Evolutionary conservation across 352 stramenopile genomes (phyloP), one percentile per base, ranked within the genome.

Genomic region (Thalassiosira livingstoniorum): DNA sequence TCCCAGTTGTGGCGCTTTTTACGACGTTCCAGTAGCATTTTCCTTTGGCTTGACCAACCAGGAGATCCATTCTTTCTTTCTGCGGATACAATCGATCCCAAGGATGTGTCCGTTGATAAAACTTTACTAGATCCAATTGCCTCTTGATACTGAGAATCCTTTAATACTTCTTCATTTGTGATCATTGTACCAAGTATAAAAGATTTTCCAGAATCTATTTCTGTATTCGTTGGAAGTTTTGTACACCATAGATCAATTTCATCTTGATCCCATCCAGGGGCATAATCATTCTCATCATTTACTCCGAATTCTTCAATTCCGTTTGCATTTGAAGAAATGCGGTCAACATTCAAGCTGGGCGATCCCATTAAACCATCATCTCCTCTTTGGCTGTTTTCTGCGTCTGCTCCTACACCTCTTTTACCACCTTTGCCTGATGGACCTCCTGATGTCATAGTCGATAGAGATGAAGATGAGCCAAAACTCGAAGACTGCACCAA

Each of bases 261-360:
- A 69, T 85, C 77, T 69, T 72, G 62, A 72, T 85, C 77, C 77
- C 77, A 85, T 31, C 67, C 77, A 23, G 54, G 34, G 0, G 62
- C 10, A 58, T 67, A 55, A 42, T 74, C 47, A 43, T 53, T 13
- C 1, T n/a, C 21, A 58, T 69, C 43, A 4, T 68, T 54, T 47
- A 62, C 54, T 10, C 11, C 11, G n/a, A 25, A 10, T 62, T 32
- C 25, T 11, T 32, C 53, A 10, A 32, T 62, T 10, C 21, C n/a
- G 21, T 32, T 62, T 25, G n/a, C n/a, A n/a, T n/a, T n/a, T n/a
- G n/a, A n/a, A n/a, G n/a, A n/a, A n/a, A n/a, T n/a, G n/a, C n/a
- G n/a, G n/a, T n/a, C n/a, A n/a, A n/a, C n/a, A n/a, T n/a, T n/a
- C n/a, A n/a, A n/a, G n/a, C n/a, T n/a, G n/a, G n/a, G n/a, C n/a